Base-by-base conservation (phyloP, 257 asterid species). In the Handroanthus guayacan region DNA sequence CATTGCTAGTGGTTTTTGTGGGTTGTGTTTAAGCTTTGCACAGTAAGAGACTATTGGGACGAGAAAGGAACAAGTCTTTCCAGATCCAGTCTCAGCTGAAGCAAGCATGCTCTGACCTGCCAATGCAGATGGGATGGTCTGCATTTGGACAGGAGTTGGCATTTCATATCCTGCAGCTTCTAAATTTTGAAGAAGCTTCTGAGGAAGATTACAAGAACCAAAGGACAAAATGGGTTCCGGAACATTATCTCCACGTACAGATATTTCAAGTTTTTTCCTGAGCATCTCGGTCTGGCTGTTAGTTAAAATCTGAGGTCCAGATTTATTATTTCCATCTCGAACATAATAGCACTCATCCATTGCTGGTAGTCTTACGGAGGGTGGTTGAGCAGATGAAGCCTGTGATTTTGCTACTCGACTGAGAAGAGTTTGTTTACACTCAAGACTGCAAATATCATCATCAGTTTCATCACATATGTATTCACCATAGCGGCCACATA, bases 71-170 rank as follows among this genome's bases (percentile, higher is more conserved):
- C 93, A 89, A 0, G 97, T 90, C 85, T 95, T 95, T 13, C 99
- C 99, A 0, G 97, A 95, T 60, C 99, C 99, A 31, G 99, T 92
- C 86, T 92, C 94, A 31, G 99, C 99, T 3, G 97, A 85, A 70
- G 92, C 97, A 61, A 92, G 96, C 82, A 90, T 44, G 86, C 94
- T 92, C 79, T 85, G 87, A 31, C 97, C 91, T 8, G 44, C 62
- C 79, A 95, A 58, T 41, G 97, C 95, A 79, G 90, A 76, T 31
- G 99, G 97, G 75, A 95, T 91, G 38, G 95, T 98, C 84, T 95
- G 99, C 99, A 90, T 92, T 83, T 95, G 99, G 38, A 90, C 98
- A 37, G 97, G 97, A 20, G 97, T 92, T 17, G 96, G 97, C 82
- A 94, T 89, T 81, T 92, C 97, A 79, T 89, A 94, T 52, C 99